Evolutionary conservation across 495 filamentous ascomycete genomes (phyloP).

Genomic region (Penicillium alfredii): DNA sequence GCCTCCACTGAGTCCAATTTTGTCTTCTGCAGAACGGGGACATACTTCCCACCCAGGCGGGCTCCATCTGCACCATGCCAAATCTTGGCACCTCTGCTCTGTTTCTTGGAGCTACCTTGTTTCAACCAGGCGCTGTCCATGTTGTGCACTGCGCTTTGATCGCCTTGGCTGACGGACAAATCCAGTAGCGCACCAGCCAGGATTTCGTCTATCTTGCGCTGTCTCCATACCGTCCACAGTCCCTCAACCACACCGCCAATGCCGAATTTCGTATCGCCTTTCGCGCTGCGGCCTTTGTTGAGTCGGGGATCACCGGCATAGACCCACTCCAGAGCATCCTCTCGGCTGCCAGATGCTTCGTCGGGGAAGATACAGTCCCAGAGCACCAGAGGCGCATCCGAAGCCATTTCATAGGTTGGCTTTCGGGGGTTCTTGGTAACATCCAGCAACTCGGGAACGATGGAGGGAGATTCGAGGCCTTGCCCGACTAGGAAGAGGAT

Average conservation of each 20-base stretch:
- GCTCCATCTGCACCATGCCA: constrained; percentile 65
- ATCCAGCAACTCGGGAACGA: constrained; percentile 71
- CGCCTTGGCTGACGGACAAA: constrained; percentile 49
- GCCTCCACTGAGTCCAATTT: constrained; percentile 60
- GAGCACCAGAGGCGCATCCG: constrained; percentile 79
- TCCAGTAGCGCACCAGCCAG: constrained; percentile 64
- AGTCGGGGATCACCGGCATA: constrained; percentile 56
- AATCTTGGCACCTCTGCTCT: constrained; percentile 48
- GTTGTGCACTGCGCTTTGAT: constrained; percentile 19
- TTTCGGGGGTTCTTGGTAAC: constrained; percentile 58
- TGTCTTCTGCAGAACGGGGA: constrained; percentile 60
- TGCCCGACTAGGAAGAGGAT: constrained; percentile 90
- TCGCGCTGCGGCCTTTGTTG: constrained; percentile 23
- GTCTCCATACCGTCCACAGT: constrained; percentile 76
- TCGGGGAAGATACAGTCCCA: constrained; percentile 92
- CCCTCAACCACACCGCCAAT: constrained; percentile 61
- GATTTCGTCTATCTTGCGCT: constrained; percentile 82
- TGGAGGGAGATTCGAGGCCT: constrained; percentile 66
- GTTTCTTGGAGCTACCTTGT: constrained; percentile 18
- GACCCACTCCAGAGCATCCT: constrained; percentile 72
- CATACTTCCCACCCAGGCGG: constrained; percentile 59
- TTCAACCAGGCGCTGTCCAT: constrained; percentile 21
- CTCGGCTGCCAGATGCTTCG: constrained; percentile 36
- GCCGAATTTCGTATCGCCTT: constrained; percentile 53
- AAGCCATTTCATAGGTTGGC: constrained; percentile 85